Percentiles rank a stretch among this genome's conserved stretches.
Conservation (phyloP, 495 filamentous ascomycete species). For the Rusavskia elegans region DNA sequence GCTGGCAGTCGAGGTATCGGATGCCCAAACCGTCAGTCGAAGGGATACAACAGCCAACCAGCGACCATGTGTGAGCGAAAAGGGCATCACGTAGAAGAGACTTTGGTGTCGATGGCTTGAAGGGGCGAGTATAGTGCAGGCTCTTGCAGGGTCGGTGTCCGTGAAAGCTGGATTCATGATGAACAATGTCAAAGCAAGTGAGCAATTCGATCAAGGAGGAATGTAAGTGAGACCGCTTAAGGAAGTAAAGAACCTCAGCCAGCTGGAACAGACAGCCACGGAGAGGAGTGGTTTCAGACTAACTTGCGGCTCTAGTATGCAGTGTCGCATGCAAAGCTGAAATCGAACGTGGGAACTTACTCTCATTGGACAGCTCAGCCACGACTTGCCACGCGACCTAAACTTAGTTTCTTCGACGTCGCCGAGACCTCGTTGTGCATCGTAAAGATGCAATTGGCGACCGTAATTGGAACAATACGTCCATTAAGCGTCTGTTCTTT, state of each 20-base stretch:
- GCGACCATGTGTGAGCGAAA: not conserved
- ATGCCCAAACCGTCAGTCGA: no score
- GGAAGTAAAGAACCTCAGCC: not conserved
- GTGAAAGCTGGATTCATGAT: not conserved
- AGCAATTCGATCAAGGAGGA: not conserved
- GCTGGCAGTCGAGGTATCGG: no score
- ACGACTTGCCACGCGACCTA: not conserved
- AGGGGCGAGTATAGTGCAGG: not conserved
- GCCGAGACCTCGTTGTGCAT: not conserved
- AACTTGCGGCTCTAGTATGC: not conserved
- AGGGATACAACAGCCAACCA: not conserved
- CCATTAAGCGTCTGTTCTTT: not conserved
- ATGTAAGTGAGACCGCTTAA: not conserved
- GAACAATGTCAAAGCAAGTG: not conserved
- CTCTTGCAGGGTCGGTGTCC: not conserved
- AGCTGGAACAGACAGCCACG: not conserved
- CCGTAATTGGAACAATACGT: not conserved
- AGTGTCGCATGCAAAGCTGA: not conserved
- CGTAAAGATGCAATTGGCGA: not conserved
- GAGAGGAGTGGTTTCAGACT: not conserved
- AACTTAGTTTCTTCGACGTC: not conserved
- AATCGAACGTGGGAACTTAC: not conserved
- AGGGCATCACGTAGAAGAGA: not conserved
- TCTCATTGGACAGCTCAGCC: not conserved
- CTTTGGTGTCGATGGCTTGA: not conserved